phyloP scores from a whole-genome alignment of 2,329 filamentous ascomycete species.

The Rhinocladiella similis region DNA sequence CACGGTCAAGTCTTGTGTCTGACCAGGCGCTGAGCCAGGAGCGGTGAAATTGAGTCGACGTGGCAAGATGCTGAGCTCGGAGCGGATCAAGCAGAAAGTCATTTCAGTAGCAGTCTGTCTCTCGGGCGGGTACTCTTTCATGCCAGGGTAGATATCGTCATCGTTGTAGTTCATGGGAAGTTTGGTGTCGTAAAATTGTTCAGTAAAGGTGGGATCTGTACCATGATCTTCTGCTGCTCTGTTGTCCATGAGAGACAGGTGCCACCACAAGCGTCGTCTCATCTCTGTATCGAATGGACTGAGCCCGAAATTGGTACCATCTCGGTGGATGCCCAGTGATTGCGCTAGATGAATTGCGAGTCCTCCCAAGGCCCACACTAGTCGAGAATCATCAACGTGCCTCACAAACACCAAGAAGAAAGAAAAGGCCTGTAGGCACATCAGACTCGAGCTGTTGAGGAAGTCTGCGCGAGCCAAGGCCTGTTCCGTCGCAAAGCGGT shows the following conservation, averaged over 20 bases:
- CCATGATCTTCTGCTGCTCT: constrained; percentile 64
- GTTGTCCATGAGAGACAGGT: constrained; percentile 54
- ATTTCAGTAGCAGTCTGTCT: constrained; percentile 55
- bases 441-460: constrained; percentile 60
- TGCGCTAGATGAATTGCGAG: constrained; percentile 43
- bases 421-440: constrained; percentile 63
- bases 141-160: constrained; percentile 49
- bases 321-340: constrained; percentile 41
- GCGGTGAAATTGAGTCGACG: constrained; percentile 41
- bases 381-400: constrained; percentile 45
- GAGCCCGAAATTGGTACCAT: constrained; percentile 50
- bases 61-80: constrained; percentile 50
- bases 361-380: constrained; percentile 46
- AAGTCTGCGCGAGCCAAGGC: constrained; percentile 64
- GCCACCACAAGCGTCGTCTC: constrained; percentile 41
- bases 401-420: constrained; percentile 60
- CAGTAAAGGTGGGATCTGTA: constrained; percentile 59
- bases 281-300: constrained; percentile 54
- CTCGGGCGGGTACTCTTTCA: constrained; percentile 49
- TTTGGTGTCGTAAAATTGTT: constrained; percentile 61
- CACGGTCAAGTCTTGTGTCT: constrained; percentile 14
- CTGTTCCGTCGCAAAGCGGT: constrained; percentile 65
- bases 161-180: constrained; percentile 53
- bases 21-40: constrained; percentile 31
- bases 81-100: constrained; percentile 53